phyloP scores from a whole-genome alignment of 768 basidiomycete genomes.

The Leccinum disarticulatum region DNA sequence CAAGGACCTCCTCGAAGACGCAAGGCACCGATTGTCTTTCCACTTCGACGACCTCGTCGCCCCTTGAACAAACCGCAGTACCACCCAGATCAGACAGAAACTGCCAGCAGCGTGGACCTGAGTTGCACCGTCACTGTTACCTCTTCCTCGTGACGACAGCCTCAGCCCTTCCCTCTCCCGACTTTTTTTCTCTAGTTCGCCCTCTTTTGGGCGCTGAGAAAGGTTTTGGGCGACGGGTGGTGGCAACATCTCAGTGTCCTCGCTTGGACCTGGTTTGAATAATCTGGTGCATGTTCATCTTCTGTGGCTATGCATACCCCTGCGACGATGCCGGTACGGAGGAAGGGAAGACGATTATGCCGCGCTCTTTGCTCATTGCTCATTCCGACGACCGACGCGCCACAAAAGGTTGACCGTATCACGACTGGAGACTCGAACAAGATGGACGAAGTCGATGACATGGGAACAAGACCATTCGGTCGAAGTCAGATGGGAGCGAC shows the following conservation, averaged over 20 bases:
- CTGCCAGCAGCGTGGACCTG: not conserved
- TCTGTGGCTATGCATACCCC: not conserved
- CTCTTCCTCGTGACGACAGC: not conserved
- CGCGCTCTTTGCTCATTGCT: too few species aligned
- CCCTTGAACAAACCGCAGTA: not conserved
- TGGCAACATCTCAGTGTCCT: not conserved
- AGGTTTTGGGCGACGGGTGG: too few species aligned
- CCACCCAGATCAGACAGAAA: not conserved
- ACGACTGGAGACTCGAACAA: too few species aligned
- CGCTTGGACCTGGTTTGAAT: not conserved
- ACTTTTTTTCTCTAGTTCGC: conserved; percentile 15
- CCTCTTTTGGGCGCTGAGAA: conserved; percentile 18
- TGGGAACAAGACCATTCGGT: too few species aligned
- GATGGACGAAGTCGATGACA: too few species aligned
- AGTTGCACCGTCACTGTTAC: not conserved
- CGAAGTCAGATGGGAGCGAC: too few species aligned
- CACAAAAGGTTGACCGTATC: too few species aligned
- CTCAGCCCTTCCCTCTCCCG: not conserved
- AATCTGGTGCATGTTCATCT: not conserved
- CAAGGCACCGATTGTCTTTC: not conserved
- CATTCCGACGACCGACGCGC: too few species aligned
- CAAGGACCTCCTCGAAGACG: not conserved
- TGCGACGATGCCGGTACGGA: not conserved
- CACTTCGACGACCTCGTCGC: not conserved
- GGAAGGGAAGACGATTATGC: too few species aligned